These are phyloP conservation scores for Ceratobasidium papillatum DNA, from an alignment of 1,284 basidiomycete genomes.

Conservation along the genomic window DNA sequence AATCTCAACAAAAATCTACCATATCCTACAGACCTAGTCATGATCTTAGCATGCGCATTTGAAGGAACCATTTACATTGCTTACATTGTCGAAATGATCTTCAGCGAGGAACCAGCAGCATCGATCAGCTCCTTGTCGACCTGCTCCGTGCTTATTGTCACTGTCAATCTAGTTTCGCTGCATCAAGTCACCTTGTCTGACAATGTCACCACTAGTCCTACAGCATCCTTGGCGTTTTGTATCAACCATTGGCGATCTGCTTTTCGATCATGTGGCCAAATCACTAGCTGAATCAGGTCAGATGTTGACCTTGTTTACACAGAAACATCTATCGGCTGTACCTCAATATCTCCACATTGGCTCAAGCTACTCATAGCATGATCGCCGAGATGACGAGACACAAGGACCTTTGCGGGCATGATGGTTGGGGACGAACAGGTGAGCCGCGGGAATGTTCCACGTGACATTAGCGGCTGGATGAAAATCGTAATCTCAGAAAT, in stretches of 20 bases:
- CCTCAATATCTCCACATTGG: slow-evolving; percentile 45
- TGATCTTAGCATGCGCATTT: background rate
- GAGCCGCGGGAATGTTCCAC: background rate
- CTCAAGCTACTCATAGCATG: slow-evolving; percentile 46
- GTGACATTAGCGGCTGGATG: background rate
- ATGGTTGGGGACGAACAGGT: background rate
- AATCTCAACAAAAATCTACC: slow-evolving; percentile 59
- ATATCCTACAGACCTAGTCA: slow-evolving; percentile 72
- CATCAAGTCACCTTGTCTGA: slow-evolving; percentile 68
- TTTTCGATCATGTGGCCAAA: slow-evolving; percentile 73
- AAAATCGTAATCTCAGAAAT: slow-evolving; percentile 9
- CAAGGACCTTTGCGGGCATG: slow-evolving; percentile 48
- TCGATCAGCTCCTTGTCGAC: slow-evolving; percentile 78
- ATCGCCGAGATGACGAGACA: slow-evolving; percentile 52
- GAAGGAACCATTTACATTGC: slow-evolving; percentile 47
- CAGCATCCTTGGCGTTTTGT: slow-evolving; percentile 71
- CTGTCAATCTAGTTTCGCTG: background rate
- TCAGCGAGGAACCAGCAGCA: slow-evolving; percentile 73
- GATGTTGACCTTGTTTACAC: background rate
- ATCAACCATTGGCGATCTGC: slow-evolving; percentile 82
- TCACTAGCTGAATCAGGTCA: slow-evolving; percentile 60
- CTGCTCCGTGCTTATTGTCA: slow-evolving; percentile 52
- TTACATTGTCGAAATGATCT: slow-evolving; percentile 84
- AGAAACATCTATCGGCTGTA: slow-evolving; percentile 43
- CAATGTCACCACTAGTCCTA: slow-evolving; percentile 73